Base-by-base conservation (phyloP, 768 basidiomycete species). In the Lactarius indigo region DNA sequence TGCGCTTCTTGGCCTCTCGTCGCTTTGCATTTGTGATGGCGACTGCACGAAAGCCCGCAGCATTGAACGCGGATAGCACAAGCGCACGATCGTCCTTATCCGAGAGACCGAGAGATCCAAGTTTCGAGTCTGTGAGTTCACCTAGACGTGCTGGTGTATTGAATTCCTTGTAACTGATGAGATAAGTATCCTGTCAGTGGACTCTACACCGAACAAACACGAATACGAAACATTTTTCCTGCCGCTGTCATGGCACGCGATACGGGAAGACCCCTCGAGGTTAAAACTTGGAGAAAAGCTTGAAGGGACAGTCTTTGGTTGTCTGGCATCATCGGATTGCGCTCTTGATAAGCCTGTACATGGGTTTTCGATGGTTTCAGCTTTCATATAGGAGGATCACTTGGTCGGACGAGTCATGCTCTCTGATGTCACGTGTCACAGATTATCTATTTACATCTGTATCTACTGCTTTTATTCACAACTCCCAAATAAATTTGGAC, bases 21-120 rank as follows among this genome's bases (percentile, higher is more conserved):
- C 57, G 67, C 31, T 61, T 61, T 17, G 57, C 68, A 28, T 54
- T 70, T 2, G 63, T 18, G 52, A 68, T 61, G 3, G 58, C 65
- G 33, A 70, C 68, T 35, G 71, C 67, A 37, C 79, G 77, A 76
- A 86, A 86, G n/a, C 88, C 89, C 18, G 84, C 85, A 72, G 87
- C 88, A 39, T 82, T 83, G 28, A 92, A 68, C 10, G 90, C 87
- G 41, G 79, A 71, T 57, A 93, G 75, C 18, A 88, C 77, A 20
- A 81, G 76, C 71, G 82, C 88, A 23, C 92, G 79, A 57, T 86
- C 81, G 23, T 89, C 88, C 71, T 89, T 88, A 65, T 84, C 84
- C 10, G 80, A 79, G 23, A 95, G 73, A 0, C 90, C 90, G 17
- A 84, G 75, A 5, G 79, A 78, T 20, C 78, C 76, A 26, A 95